These are phyloP conservation scores for Zymoseptoria ardabiliae DNA, from an alignment of 2,329 filamentous ascomycete species.

Conservation along the genomic window DNA sequence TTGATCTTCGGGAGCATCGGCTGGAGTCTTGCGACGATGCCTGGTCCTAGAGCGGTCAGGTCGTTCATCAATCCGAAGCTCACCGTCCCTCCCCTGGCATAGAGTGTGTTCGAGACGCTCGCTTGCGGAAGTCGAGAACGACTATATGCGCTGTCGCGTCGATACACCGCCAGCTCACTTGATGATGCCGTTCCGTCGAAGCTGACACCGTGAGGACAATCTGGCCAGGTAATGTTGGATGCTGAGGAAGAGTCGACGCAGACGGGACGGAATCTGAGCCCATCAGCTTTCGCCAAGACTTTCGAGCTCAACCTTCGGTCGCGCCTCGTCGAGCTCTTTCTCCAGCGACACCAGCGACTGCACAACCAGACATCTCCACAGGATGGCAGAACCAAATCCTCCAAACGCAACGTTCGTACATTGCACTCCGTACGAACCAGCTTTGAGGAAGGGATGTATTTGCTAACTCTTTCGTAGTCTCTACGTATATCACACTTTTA, in stretches of 20 bases:
- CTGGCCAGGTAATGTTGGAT: not conserved
- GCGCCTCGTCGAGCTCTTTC: not conserved
- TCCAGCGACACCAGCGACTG: not conserved
- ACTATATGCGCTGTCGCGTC: not conserved
- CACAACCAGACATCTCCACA: not conserved
- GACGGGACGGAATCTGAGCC: not conserved
- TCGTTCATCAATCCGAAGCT: not conserved
- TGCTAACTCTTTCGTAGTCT: slow-evolving; percentile 25
- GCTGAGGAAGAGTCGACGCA: not conserved
- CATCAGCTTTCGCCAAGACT: not conserved
- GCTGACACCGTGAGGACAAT: not conserved
- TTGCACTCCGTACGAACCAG: slow-evolving; percentile 35
- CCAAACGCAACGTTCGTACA: slow-evolving; percentile 37
- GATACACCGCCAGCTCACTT: not conserved
- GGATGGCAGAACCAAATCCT: slow-evolving; percentile 7
- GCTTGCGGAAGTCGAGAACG: not conserved
- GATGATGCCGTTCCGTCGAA: not conserved
- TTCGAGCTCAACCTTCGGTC: not conserved
- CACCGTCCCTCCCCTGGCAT: not conserved
- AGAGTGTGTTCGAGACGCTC: not conserved
- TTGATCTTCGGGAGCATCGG: not conserved
- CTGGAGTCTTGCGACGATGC: not conserved
- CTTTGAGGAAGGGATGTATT: slow-evolving; percentile 10
- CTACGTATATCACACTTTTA: slow-evolving; percentile 22
- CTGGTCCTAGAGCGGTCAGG: not conserved